Evolutionary conservation across 805 yeast species (phyloP), one percentile per base, ranked within the genome.

Genomic region (Candida lessepsii): DNA sequence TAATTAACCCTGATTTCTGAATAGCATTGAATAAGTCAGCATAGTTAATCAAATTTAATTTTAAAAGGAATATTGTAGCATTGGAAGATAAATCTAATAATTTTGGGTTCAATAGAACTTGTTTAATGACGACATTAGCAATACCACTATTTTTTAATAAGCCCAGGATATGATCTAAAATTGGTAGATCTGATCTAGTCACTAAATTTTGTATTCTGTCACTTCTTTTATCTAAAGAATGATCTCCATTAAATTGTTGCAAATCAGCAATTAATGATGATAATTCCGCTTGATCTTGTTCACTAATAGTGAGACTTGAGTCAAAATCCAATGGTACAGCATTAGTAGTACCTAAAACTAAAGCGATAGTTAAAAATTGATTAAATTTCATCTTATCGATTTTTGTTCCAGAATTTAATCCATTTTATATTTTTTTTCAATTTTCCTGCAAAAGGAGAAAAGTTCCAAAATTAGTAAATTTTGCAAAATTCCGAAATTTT

Each of bases 271-370:
- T 37, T 11, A 48, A 37, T 15, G 42, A 18, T 5, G 46, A 13
- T 19, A 48, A 35, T 25, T 42, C 36, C 21, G 29, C 27, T 13
- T 75, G 76, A 80, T 76, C 81, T 11, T 76, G 75, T 62, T 80
- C 80, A 29, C 71, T 73, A 39, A 63, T 61, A 45, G 80, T 75
- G 50, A 39, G 66, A 10, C 80, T 75, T 51, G 74, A 79, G 1
- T 79, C 75, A 46, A 61, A 49, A 28, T 9, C 32, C 7, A 5
- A 14, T 2, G 34, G 25, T 45, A 38, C 18, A 28, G 46, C 29
- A 39, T 41, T 9, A 30, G 37, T 20, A 34, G 41, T 19, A 15
- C 29, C 19, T 18, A 20, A 33, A 19, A 34, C 29, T 11, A 30
- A 33, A 20, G 25, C 29, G 4, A 20, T 32, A 1, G 20, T 31